Percentiles rank a stretch among this genome's conserved stretches.
These are phyloP conservation scores for Termitomyces sp. DNA, from an alignment of 768 basidiomycete species.

Conservation along the genomic window DNA sequence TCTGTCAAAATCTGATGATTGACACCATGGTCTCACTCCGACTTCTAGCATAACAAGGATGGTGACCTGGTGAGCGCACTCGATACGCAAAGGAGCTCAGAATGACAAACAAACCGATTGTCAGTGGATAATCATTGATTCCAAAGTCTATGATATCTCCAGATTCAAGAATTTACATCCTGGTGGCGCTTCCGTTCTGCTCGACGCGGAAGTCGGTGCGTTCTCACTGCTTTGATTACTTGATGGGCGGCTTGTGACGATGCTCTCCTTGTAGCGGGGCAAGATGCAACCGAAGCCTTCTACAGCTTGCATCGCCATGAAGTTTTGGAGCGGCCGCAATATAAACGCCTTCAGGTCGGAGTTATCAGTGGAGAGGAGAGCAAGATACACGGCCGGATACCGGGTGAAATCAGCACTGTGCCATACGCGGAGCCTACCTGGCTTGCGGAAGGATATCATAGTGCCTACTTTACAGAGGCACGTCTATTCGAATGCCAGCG, in stretches of 20 bases:
- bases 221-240: neutral
- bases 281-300: conserved; percentile 77
- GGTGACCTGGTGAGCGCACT: conserved; percentile 56
- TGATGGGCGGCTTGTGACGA: neutral
- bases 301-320: conserved; percentile 72
- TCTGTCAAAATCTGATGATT: neutral
- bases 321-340: conserved; percentile 63
- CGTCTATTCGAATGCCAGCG: conserved; percentile 12
- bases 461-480: conserved; percentile 73
- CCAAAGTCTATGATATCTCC: conserved; percentile 77
- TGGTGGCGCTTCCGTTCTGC: conserved; percentile 70
- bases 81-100: neutral
- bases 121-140: conserved; percentile 81
- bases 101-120: neutral
- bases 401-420: conserved; percentile 57
- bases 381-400: conserved; percentile 35
- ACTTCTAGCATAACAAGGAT: conserved; percentile 63
- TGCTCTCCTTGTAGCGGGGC: conserved; percentile 43
- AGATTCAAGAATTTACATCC: conserved; percentile 52
- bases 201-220: conserved; percentile 68
- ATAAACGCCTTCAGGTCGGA: conserved; percentile 59
- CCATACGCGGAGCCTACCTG: conserved; percentile 82
- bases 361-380: conserved; percentile 53
- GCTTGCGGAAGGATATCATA: conserved; percentile 59
- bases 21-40: neutral